A percentile compares a stretch with the other conserved stretches of the same genome.
phyloP scores from a whole-genome alignment of 192 early-diverging fungal species.

The Phycomyces nitens region DNA sequence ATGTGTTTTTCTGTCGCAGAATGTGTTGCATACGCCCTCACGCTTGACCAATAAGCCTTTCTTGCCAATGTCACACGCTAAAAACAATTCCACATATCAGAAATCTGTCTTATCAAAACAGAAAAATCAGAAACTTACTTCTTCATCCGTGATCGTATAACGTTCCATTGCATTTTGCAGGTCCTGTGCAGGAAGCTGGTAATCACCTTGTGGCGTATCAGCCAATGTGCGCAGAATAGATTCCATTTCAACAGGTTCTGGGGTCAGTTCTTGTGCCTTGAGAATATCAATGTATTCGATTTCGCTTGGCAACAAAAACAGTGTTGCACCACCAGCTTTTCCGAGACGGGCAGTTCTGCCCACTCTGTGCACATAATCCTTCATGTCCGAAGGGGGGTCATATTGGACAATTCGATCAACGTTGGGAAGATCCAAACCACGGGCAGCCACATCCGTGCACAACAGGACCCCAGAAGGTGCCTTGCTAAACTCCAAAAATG shows the following conservation, averaged over 20 bases:
- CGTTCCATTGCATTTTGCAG: constrained; percentile 64
- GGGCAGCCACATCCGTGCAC: constrained; percentile 96
- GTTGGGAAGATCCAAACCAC: constrained; percentile 95
- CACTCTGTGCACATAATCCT: constrained; percentile 95
- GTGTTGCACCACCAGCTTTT: constrained; percentile 74
- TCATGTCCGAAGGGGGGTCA: constrained; percentile 90
- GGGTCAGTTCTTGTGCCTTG: constrained; percentile 57
- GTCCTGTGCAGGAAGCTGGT: constrained; percentile 46
- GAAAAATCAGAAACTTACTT: constrained; percentile 48
- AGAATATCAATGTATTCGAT: constrained; percentile 67
- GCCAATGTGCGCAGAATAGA: constrained; percentile 55
- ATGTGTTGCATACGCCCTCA: constrained; percentile 95
- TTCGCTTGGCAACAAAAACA: constrained; percentile 92
- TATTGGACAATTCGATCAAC: constrained; percentile 92
- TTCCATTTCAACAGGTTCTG: constrained; percentile 52
- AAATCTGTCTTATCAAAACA: neutral
- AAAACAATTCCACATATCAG: constrained; percentile 11
- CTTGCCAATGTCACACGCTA: constrained; percentile 59
- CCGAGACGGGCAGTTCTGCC: constrained; percentile 96
- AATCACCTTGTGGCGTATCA: constrained; percentile 51
- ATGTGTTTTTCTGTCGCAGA: constrained; percentile 77
- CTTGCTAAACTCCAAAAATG: constrained; percentile 69
- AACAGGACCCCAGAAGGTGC: constrained; percentile 72
- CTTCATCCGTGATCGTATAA: constrained; percentile 57
- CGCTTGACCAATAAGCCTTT: constrained; percentile 81